These are phyloP conservation scores for Apophysomyces elegans DNA, from an alignment of 371 early-diverging fungal species.

Conservation along the genomic window DNA sequence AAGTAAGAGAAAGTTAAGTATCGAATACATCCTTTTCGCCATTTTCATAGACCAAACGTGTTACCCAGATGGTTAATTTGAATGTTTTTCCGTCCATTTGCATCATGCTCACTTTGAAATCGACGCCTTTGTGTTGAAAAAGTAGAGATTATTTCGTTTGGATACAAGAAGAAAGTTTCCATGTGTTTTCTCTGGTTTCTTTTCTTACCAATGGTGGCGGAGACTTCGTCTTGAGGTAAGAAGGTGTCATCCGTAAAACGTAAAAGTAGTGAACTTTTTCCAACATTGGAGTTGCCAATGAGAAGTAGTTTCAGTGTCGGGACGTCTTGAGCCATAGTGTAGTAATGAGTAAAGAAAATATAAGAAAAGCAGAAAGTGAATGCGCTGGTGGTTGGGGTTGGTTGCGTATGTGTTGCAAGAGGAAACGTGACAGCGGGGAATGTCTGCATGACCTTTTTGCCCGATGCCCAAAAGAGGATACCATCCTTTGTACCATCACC, in stretches of 20 bases:
- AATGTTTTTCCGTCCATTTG: conserved; percentile 89
- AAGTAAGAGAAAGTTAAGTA: conserved; percentile 17
- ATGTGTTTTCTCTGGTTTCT: background rate
- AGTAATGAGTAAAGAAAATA: conserved; percentile 9
- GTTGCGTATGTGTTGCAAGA: no score
- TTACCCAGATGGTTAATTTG: conserved; percentile 98
- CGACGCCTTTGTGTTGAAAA: conserved; percentile 79
- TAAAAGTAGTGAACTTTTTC: conserved; percentile 96
- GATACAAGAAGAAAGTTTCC: background rate
- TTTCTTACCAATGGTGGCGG: conserved; percentile 91
- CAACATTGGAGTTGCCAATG: conserved; percentile 99
- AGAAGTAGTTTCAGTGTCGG: conserved; percentile 95
- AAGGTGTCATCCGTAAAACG: conserved; percentile 99
- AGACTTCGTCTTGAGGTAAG: conserved; percentile 89
- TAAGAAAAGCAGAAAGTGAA: conserved; percentile 9
- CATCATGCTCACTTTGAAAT: conserved; percentile 98
- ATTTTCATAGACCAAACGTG: conserved; percentile 16
- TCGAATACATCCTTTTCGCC: background rate
- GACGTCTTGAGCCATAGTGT: conserved; percentile 17
- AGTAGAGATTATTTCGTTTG: background rate
- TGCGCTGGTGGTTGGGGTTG: no score
- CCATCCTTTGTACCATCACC: no score
- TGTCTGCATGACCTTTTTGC: conserved; percentile 2
- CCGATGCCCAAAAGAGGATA: background rate
- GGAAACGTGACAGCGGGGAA: conserved; percentile 5